Evolutionary conservation across 306 rosid species (phyloP).

Genomic region (Fagus sylvatica): DNA sequence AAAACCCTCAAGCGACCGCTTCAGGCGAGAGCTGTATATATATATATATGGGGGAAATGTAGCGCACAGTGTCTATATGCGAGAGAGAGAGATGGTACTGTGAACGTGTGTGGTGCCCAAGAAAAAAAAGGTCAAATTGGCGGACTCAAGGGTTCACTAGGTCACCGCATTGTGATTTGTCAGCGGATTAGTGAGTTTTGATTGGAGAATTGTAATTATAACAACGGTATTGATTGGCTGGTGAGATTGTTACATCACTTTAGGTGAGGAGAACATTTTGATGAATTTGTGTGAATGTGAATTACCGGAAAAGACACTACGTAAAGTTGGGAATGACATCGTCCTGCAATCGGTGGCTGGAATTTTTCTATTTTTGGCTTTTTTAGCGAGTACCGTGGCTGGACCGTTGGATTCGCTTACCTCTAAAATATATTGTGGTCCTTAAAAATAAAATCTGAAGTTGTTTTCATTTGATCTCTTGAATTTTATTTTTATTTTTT

Average conservation of each 20-base stretch:
- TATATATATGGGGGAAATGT: neutral
- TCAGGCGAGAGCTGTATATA: constrained; percentile 5
- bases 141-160: neutral
- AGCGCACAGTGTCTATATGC: constrained; percentile 1
- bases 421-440: too few relatives aligned
- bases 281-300: neutral
- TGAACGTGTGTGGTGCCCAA: neutral
- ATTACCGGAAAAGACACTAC: neutral
- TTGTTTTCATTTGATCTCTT: too few relatives aligned
- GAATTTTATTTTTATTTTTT: too few relatives aligned
- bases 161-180: neutral
- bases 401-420: too few relatives aligned
- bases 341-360: neutral
- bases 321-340: neutral
- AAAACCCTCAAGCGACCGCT: constrained; percentile 26
- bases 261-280: neutral
- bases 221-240: neutral
- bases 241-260: neutral
- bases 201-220: neutral
- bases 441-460: too few relatives aligned
- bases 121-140: constrained; percentile 6
- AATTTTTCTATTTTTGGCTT: too few relatives aligned
- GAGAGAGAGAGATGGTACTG: neutral
- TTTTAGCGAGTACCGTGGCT: too few relatives aligned
- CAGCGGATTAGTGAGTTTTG: neutral